Base-by-base conservation (phyloP, 169 alveolate species). In the Plasmodium berghei region DNA sequence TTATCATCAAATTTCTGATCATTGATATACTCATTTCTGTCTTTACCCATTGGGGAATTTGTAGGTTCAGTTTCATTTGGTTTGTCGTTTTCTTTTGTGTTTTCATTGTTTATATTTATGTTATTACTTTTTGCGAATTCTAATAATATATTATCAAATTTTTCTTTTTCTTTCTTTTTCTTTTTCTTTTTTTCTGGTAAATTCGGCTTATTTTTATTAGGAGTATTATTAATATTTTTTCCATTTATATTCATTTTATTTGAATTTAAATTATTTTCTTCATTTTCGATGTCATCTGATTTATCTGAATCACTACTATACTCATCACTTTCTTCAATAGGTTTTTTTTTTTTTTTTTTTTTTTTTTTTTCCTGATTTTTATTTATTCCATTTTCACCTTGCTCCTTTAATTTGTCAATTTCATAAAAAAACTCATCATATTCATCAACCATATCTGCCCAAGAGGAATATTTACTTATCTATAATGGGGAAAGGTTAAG, bases 341-440 rank as follows among this genome's bases (percentile, higher is more conserved):
- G 26, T 24, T 64, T 66, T 42, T 56, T 73, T 61, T 34, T 59
- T 22, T 48, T 42, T 73, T 73, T 59, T 63, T 72, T 54, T 72
- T 77, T 77, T n/a, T 64, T 52, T n/a, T 77, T 66, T 0, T 64
- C 77, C n/a, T 64, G 26, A 12, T 62, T 46, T 4, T 46, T 34
- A 14, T 48, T 28, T 52, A 6, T 14, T 28, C 28, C 28, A 49
- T 22, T 63, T 52, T 49, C 54, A 12, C 49, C 80, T 26, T 63
- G 73, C 5, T 45, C 74, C 14, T 74, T 59, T 55, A 74, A 40
- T 8, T 74, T 74, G 0, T 74, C 88, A 18, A 74, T 74, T n/a
- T 74, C 88, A 55, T 74, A 74, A 55, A 74, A 74, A 48, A 74
- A 74, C 40, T 74, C 88, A 55, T 74, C 88, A 40, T 74, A 74